Conservation (phyloP, 1,139 yeast species). For the Pneumocystis canis region DNA sequence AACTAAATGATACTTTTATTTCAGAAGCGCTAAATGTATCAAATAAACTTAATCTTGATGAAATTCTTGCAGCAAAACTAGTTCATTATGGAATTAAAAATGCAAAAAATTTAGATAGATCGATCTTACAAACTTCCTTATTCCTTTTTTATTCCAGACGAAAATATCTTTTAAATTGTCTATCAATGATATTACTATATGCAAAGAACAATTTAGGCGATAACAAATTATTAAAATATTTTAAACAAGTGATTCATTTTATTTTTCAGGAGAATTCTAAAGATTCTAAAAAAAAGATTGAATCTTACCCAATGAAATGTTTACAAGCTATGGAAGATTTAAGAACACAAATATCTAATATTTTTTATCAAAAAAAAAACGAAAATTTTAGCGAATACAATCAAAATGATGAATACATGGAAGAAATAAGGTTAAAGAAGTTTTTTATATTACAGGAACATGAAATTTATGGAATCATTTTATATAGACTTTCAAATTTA, state of each 20-base stretch:
- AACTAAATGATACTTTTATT: constrained; percentile 10
- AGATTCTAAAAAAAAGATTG: not conserved
- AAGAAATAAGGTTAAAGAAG: constrained; percentile 44
- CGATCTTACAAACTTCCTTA: constrained; percentile 4
- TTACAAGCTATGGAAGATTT: constrained; percentile 38
- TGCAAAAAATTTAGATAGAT: constrained; percentile 5
- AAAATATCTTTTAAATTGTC: constrained; percentile 3
- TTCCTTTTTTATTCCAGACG: constrained; percentile 3
- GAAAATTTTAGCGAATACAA: constrained; percentile 42
- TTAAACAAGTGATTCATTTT: not conserved
- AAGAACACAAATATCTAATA: constrained; percentile 38
- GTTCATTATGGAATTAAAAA: constrained; percentile 5
- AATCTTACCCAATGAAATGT: not conserved
- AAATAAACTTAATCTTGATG: constrained; percentile 6
- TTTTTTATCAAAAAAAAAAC: constrained; percentile 53
- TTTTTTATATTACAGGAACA: constrained; percentile 51
- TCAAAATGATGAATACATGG: constrained; percentile 36
- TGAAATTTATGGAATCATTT: constrained; percentile 53
- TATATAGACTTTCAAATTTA: constrained; percentile 36
- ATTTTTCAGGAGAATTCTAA: constrained; percentile 5
- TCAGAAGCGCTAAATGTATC: constrained; percentile 4
- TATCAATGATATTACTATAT: constrained; percentile 1
- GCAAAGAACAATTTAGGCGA: constrained; percentile 1
- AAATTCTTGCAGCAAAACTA: constrained; percentile 5
- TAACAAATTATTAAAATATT: not conserved